phyloP scores from a whole-genome alignment of 75 land plant genomes.

The Pseudotsuga menziesii region DNA sequence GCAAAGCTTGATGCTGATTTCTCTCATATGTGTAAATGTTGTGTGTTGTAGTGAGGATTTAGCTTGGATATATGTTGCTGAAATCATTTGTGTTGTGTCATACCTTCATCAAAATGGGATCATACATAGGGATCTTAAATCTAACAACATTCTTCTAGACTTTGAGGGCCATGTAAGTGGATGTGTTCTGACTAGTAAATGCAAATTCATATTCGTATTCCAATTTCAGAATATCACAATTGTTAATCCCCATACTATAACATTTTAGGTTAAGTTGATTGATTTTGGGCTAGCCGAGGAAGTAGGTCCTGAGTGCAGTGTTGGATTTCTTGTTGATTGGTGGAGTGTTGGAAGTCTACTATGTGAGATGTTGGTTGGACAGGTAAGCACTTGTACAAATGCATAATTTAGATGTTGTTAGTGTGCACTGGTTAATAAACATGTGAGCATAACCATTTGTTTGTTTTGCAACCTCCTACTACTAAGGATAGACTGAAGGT shows the following conservation, averaged over 20 bases:
- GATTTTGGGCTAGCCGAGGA: constrained; percentile 46
- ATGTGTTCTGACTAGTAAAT: too few relatives aligned
- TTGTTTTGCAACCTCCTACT: constrained; percentile 76
- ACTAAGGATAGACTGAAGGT: too few relatives aligned
- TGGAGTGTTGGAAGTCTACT: constrained; percentile 43
- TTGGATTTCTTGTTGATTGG: constrained; percentile 41
- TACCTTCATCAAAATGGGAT: constrained; percentile 30
- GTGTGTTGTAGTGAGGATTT: too few relatives aligned
- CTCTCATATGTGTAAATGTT: too few relatives aligned
- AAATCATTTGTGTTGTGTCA: constrained; percentile 33
- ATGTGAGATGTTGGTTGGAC: constrained; percentile 39
- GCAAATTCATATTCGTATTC: too few relatives aligned
- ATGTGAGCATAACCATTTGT: too few relatives aligned
- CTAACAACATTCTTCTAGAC: constrained; percentile 35
- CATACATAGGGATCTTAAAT: constrained; percentile 29
- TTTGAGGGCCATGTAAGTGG: too few relatives aligned
- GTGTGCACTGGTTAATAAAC: too few relatives aligned
- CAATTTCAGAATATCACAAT: too few relatives aligned
- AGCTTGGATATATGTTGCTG: constrained; percentile 20
- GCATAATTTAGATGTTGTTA: too few relatives aligned
- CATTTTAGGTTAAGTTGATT: constrained; percentile 10
- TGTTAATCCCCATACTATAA: too few relatives aligned
- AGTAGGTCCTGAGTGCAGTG: constrained; percentile 41
- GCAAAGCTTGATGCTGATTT: too few relatives aligned
- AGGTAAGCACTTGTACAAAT: constrained; percentile 9